Percentiles rank a stretch among this genome's conserved stretches.
Conservation (phyloP, 139 green algal species). For the Coelastrella sp. region DNA sequence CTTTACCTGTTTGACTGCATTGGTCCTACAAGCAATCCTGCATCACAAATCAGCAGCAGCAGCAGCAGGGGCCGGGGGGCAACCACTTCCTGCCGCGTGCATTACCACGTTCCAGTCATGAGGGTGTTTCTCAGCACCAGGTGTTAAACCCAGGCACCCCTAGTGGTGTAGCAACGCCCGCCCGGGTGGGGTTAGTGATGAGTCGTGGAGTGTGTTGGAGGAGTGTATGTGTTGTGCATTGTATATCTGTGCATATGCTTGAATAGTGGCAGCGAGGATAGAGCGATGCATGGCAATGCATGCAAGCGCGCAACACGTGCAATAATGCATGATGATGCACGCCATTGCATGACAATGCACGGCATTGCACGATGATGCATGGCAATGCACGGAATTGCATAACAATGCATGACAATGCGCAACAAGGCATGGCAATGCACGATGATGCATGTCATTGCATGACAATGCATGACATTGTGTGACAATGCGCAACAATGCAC, state of each 20-base stretch:
- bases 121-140: conserved; percentile 80
- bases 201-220: background rate
- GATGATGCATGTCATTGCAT: too few species aligned
- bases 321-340: too few species aligned
- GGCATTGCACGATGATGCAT: too few species aligned
- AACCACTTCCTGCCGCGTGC: conserved; percentile 75
- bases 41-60: conserved; percentile 7
- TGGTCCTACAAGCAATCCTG: background rate
- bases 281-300: too few species aligned
- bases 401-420: too few species aligned
- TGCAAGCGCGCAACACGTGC: too few species aligned
- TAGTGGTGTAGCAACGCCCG: conserved; percentile 51
- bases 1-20: background rate
- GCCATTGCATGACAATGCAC: too few species aligned
- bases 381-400: too few species aligned
- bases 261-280: too few species aligned
- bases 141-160: conserved; percentile 59
- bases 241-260: background rate
- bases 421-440: too few species aligned
- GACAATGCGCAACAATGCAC: too few species aligned
- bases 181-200: background rate
- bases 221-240: background rate
- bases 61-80: conserved; percentile 6
- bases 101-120: conserved; percentile 72
- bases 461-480: too few species aligned